Conservation (phyloP, 2,329 filamentous ascomycete genomes). For the Zopfia rhizophila region DNA sequence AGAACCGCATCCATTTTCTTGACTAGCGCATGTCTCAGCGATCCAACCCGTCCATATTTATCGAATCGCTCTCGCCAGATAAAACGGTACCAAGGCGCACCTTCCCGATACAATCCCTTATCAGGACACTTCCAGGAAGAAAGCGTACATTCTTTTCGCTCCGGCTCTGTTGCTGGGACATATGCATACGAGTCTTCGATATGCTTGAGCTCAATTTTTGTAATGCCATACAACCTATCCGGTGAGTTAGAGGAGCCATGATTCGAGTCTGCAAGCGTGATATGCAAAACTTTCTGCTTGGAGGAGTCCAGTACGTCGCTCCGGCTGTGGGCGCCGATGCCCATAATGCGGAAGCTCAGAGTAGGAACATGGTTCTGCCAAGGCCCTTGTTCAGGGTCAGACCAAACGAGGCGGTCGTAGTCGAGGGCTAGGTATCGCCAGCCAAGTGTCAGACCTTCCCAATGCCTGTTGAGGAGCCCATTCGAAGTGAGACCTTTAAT, state of each 20-base stretch:
- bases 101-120: conserved; percentile 19
- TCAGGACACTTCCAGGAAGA: conserved; percentile 28
- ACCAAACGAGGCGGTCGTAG: conserved; percentile 29
- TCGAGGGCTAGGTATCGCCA: conserved; percentile 25
- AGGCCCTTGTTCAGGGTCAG: conserved; percentile 19
- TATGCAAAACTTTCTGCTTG: conserved; percentile 22
- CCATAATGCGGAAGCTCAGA: conserved; percentile 29
- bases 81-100: conserved; percentile 27
- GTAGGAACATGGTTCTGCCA: conserved; percentile 20
- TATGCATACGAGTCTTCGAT: conserved; percentile 8
- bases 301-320: conserved; percentile 18
- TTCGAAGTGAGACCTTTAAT: conserved; percentile 8
- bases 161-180: conserved; percentile 10
- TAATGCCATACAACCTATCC: conserved; percentile 21
- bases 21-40: conserved; percentile 23
- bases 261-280: conserved; percentile 23
- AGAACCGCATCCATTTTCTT: conserved; percentile 14
- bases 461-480: conserved; percentile 13
- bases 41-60: conserved; percentile 28
- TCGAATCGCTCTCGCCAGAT: conserved; percentile 32
- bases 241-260: conserved; percentile 19
- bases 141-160: conserved; percentile 21
- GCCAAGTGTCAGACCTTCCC: conserved; percentile 14
- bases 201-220: conserved; percentile 15
- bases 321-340: conserved; percentile 20